These are phyloP conservation scores for Lyophyllum shimeji DNA, from an alignment of 768 basidiomycete species.

Conservation along the genomic window DNA sequence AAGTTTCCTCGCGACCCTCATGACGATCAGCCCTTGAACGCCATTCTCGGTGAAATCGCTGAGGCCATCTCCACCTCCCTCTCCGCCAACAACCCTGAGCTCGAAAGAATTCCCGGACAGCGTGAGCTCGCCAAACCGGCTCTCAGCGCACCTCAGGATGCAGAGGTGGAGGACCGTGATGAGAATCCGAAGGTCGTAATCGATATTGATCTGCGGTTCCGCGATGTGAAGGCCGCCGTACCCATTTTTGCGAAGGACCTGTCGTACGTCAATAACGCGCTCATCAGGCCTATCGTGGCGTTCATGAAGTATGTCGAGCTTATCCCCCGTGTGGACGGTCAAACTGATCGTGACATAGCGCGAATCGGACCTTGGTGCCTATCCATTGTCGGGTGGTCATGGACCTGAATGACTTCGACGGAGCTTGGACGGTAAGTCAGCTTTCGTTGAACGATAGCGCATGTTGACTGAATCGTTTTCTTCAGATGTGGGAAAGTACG, in stretches of 20 bases:
- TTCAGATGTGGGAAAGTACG: slow-evolving; percentile 92
- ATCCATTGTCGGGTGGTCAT: slow-evolving; percentile 90
- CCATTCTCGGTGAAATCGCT: slow-evolving; percentile 85
- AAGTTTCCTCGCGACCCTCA: slow-evolving; percentile 86
- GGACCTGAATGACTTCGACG: slow-evolving; percentile 86
- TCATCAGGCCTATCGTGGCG: slow-evolving; percentile 94
- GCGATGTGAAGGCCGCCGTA: slow-evolving; percentile 93
- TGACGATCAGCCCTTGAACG: slow-evolving; percentile 71
- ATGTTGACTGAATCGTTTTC: slow-evolving; percentile 12
- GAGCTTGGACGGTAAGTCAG: slow-evolving; percentile 86
- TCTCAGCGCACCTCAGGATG: slow-evolving; percentile 64
- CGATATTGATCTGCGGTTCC: slow-evolving; percentile 92
- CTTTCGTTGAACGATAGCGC: slow-evolving; percentile 2
- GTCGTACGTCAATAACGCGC: slow-evolving; percentile 88
- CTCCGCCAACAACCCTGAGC: slow-evolving; percentile 36
- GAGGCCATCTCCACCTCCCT: slow-evolving; percentile 79
- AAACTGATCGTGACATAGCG: slow-evolving; percentile 45
- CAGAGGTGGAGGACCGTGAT: slow-evolving; percentile 30
- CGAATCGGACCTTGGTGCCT: slow-evolving; percentile 91
- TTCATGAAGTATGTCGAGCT: slow-evolving; percentile 85
- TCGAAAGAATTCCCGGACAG: slow-evolving; percentile 78
- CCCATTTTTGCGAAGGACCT: slow-evolving; percentile 89
- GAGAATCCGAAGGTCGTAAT: slow-evolving; percentile 61
- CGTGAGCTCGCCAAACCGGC: slow-evolving; percentile 85
- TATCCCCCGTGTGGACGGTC: neutral